Conservation (phyloP, 495 filamentous ascomycete genomes). For the Xylaria telfairii region DNA sequence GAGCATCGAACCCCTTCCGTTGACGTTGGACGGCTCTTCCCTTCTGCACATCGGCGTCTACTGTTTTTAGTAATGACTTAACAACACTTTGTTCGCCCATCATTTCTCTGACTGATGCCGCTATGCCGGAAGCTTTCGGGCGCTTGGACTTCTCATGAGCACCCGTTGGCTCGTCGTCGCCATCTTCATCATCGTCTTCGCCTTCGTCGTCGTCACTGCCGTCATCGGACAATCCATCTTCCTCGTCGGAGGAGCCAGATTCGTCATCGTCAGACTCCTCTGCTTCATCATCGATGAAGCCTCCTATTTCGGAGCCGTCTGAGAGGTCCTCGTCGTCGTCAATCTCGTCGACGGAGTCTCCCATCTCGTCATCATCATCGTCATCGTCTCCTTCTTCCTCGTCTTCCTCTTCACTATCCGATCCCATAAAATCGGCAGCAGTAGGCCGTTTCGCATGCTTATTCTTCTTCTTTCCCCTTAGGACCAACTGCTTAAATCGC, state of each 20-base stretch:
- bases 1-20: constrained; percentile 80
- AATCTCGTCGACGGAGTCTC: constrained; percentile 40
- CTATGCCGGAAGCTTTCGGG: constrained; percentile 27
- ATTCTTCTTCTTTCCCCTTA: constrained; percentile 48
- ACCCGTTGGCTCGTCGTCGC: constrained; percentile 41
- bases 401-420: constrained; percentile 46
- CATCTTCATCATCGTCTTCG: constrained; percentile 42
- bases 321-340: constrained; percentile 49
- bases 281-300: constrained; percentile 44
- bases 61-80: constrained; percentile 45
- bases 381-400: constrained; percentile 46
- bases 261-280: constrained; percentile 45
- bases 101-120: constrained; percentile 36
- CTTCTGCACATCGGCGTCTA: constrained; percentile 72
- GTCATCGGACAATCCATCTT: constrained; percentile 66
- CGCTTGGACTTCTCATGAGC: constrained; percentile 25
- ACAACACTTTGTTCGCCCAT: constrained; percentile 53
- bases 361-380: constrained; percentile 49
- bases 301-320: constrained; percentile 45
- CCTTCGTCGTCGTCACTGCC: constrained; percentile 87
- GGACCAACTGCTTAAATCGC: constrained; percentile 55
- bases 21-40: constrained; percentile 85
- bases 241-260: constrained; percentile 32
- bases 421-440: constrained; percentile 60
- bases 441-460: constrained; percentile 45